Evolutionary conservation across 371 early-diverging fungal species (phyloP), one percentile per base, ranked within the genome.

Genomic region (Sporodiniella umbellata): DNA sequence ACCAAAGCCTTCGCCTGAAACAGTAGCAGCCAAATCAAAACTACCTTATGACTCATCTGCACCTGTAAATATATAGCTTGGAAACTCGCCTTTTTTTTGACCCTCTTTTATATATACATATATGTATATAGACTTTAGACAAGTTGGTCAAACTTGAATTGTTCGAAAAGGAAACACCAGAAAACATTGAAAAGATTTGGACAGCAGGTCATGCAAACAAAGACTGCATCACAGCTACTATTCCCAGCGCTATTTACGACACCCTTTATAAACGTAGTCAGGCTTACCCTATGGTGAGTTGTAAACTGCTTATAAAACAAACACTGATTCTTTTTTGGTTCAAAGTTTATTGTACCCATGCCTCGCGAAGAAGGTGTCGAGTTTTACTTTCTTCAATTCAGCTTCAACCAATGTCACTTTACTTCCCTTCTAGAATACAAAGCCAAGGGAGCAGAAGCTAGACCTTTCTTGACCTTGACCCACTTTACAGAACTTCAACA

Each of bases 361-460:
- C 92, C 93, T 19, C 80, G 92, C 8, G 81, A 84, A 33, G 70
- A 80, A 19, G 97, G 95, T 14, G 81, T 89, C 35, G 97, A 96
- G 58, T 88, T 95, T 64, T 92, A 85, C 60, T 68, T 92, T 33
- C 54, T 94, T 63, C 95, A 96, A 63, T 87, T 90, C 65, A 77
- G 81, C 24, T 87, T 81, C 66, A 86, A 91, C 56, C 90, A 90
- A 63, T 78, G 84, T 60, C 82, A 85, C 66, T 92, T 93, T 60
- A 96, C 97, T 0, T 82, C 95, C 0, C 74, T 96, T 28, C 68
- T 92, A 39, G 95, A 95, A 72, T 96, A 91, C 85, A 88, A 96
- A 70, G 81, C 90, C 35, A 85, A 88, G 56, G 79, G 81, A 8
- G 75, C 78, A 25, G 80, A 85, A 55, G 90, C 95, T 5, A 81